phyloP scores from a whole-genome alignment of 2,329 filamentous ascomycete species.

The Elsinoe ampelina region DNA sequence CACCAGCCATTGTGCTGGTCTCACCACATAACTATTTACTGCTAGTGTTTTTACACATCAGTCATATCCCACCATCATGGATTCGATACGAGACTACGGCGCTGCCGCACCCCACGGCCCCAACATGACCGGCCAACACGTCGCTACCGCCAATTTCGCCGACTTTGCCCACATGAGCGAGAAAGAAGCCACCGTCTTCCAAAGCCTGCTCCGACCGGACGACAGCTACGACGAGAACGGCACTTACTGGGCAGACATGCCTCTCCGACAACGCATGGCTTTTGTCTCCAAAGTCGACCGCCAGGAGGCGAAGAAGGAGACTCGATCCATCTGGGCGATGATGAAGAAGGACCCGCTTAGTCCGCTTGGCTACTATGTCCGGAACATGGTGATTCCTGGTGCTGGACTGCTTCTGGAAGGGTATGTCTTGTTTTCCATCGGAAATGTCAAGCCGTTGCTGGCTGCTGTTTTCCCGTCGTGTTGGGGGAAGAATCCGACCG shows the following conservation, averaged over 20 bases:
- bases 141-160: slow-evolving; percentile 33
- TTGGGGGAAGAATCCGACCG: slow-evolving; percentile 53
- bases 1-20: neutral
- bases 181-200: slow-evolving; percentile 57
- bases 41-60: neutral
- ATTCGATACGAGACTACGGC: slow-evolving; percentile 39
- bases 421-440: slow-evolving; percentile 95
- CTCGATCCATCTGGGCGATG: slow-evolving; percentile 61
- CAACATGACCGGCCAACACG: slow-evolving; percentile 36
- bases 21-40: too few relatives aligned
- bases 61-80: slow-evolving; percentile 15
- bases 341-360: slow-evolving; percentile 78
- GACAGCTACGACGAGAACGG: slow-evolving; percentile 78
- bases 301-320: slow-evolving; percentile 60
- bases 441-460: slow-evolving; percentile 80
- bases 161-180: slow-evolving; percentile 49
- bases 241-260: slow-evolving; percentile 87
- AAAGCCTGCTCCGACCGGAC: slow-evolving; percentile 73
- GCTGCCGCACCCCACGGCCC: slow-evolving; percentile 41
- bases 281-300: slow-evolving; percentile 71
- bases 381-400: slow-evolving; percentile 84
- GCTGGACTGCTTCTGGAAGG: slow-evolving; percentile 86
- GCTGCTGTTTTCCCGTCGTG: slow-evolving; percentile 64
- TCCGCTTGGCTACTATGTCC: slow-evolving; percentile 77
- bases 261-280: slow-evolving; percentile 55